phyloP scores from a whole-genome alignment of 768 basidiomycete species.

The Neoboletus subvelutipes region DNA sequence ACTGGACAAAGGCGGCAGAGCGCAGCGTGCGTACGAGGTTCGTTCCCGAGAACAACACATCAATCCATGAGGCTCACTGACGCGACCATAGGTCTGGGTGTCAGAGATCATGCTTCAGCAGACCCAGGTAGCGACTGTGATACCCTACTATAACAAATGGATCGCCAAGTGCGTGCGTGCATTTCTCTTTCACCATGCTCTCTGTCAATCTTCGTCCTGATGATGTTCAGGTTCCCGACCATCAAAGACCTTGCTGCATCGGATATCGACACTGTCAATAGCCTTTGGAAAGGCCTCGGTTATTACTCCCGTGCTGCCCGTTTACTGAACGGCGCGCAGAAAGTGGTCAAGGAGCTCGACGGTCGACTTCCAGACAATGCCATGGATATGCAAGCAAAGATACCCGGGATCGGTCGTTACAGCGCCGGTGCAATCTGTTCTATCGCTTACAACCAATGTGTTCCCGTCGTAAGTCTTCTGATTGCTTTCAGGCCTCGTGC shows the following conservation, averaged over 20 bases:
- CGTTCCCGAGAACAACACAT: constrained; percentile 5
- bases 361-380: constrained; percentile 81
- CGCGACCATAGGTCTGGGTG: constrained; percentile 66
- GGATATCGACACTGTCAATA: constrained; percentile 81
- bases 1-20: constrained; percentile 55
- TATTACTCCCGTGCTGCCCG: constrained; percentile 88
- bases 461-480: constrained; percentile 68
- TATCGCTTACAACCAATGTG: constrained; percentile 83
- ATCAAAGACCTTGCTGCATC: constrained; percentile 70
- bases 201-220: background rate
- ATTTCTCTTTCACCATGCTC: background rate
- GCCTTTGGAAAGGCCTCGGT: constrained; percentile 88
- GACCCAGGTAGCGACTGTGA: constrained; percentile 91
- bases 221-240: constrained; percentile 67
- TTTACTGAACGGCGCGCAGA: constrained; percentile 80
- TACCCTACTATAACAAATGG: constrained; percentile 90
- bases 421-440: constrained; percentile 84
- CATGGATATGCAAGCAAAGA: constrained; percentile 73
- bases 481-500: background rate
- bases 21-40: constrained; percentile 92
- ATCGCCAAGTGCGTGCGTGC: constrained; percentile 61
- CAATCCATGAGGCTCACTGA: background rate
- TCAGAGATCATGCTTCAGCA: constrained; percentile 97
- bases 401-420: constrained; percentile 88
- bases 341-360: constrained; percentile 59